Percentiles rank a stretch among this genome's conserved stretches.
Evolutionary conservation across 208 protist species (phyloP).

Genomic region (Trypanosomatidae sp.): DNA sequence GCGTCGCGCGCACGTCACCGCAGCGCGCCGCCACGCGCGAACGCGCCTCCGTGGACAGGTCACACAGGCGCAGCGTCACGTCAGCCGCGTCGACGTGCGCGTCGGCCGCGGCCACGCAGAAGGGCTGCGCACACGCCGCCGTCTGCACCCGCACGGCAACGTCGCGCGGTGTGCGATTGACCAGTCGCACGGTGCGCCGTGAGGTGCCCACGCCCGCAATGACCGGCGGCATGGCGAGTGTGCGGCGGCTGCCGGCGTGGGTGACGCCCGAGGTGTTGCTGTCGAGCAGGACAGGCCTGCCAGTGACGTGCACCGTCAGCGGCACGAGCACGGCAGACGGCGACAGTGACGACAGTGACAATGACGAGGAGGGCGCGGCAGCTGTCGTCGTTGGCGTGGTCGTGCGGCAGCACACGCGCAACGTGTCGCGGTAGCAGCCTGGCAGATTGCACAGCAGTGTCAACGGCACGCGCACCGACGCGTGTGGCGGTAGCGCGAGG

Average conservation of each 20-base stretch:
- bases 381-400: slow-evolving; percentile 23
- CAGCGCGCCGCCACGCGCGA: slow-evolving; percentile 16
- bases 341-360: no score
- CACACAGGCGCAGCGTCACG: slow-evolving; percentile 44
- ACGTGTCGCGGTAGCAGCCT: slow-evolving; percentile 52
- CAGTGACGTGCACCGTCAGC: slow-evolving; percentile 40
- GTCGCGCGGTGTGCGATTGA: slow-evolving; percentile 84
- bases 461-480: slow-evolving; percentile 13
- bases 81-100: slow-evolving; percentile 29
- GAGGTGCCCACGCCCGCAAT: slow-evolving; percentile 62
- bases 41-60: slow-evolving; percentile 21
- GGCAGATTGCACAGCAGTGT: slow-evolving; percentile 56
- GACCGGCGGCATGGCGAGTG: slow-evolving; percentile 78
- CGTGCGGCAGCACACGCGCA: slow-evolving; percentile 34
- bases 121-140: slow-evolving; percentile 39
- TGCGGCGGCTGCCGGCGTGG: slow-evolving; percentile 29
- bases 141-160: slow-evolving; percentile 55
- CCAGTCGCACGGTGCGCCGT: slow-evolving; percentile 38
- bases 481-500: slow-evolving; percentile 27
- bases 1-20: slow-evolving; percentile 29
- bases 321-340: no score
- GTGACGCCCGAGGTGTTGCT: slow-evolving; percentile 60
- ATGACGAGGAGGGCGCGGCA: no score
- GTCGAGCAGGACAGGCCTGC: slow-evolving; percentile 73
- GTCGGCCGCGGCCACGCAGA: slow-evolving; percentile 61